Evolutionary conservation across 352 stramenopile genomes (phyloP), one percentile per base, ranked within the genome.

Genomic region (Aphanomyces cochlioides): DNA sequence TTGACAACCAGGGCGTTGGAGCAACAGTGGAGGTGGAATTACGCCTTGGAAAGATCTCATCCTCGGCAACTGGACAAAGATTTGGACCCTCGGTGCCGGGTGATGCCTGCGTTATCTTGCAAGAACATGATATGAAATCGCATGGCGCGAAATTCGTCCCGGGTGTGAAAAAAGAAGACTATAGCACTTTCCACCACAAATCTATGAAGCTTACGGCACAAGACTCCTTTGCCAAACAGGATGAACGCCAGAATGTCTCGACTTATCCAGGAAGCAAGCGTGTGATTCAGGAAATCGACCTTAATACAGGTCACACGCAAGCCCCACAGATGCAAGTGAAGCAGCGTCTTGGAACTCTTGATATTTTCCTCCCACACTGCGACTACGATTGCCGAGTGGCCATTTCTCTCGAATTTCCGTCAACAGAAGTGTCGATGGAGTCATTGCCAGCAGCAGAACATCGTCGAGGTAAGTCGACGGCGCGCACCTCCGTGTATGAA

Each of bases 321-420:
- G 38, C 67, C 15, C 50, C 50, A 34, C 67, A 69, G 45, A 73
- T 91, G 40, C 87, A 95, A 50, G 82, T 90, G 12, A 95, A 95
- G 72, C 81, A 93, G 66, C 82, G 85, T 4, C 81, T 95, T 3
- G 85, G 84, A 1, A 90, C 78, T 17, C 88, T 95, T 48, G 83
- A 95, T 67, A 90, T 95, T 61, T 95, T 95, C 76, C 78, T 95
- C 68, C 87, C 87, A 48, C 83, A 90, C 56, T 95, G 87, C 66
- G 77, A 81, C 61, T 95, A 93, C 69, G 87, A 95, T 76, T 92
- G 83, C 65, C 87, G 87, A 61, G 76, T 95, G 7, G 90, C 87
- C 0, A 83, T 95, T 72, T 92, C 87, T 57, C 91, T 85, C 67
- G 87, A 95, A 59, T 92, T 89, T 72, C 84, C 84, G 5, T 13